Base-by-base conservation (phyloP, 2,329 filamentous ascomycete species). In the Phoma sp. region DNA sequence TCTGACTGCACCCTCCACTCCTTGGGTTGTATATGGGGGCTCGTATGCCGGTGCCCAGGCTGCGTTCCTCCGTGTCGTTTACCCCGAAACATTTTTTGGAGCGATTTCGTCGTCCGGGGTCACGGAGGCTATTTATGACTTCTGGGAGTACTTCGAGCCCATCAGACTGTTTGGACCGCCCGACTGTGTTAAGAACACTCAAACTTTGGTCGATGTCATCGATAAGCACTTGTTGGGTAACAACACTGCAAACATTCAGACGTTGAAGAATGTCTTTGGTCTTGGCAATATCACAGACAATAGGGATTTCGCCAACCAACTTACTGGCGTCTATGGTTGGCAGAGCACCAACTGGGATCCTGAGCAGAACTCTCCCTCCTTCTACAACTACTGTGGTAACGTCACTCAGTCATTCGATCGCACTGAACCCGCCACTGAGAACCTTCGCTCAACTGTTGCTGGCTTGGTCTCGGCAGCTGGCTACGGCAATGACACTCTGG, bases 11-110 rank as follows among this genome's bases (percentile, higher is more conserved):
- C 77, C 83, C 0, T 80, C 78, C 2, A 86, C 85, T 0, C 84
- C 91, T 0, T 95, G 88, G 76, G 87, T 96, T 54, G 85, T 86
- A 0, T 96, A 96, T 57, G 91, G 91, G 1, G 91, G 91, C 1
- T 92, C 89, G 0, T 96, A 96, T 67, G 89, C 91, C 0, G 91
- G 91, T 2, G 88, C 87, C 0, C 89, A 93, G 61, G 89, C 86
- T 44, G 90, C 91, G 0, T 88, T 96, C 63, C 74, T 91, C 33
- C 86, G 91, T 29, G 86, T 89, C 53, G 70, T 87, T 13, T 96
- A 96, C 70, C 91, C 91, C 0, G 86, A 93, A 29, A 77, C 88
- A 7, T 95, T 89, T 75, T 93, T 84, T 82, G 91, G 85, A 47
- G 84, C 88, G 4, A 93, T 96, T 44, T 88, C 89, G 0, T 92